Evolutionary conservation across 2,329 filamentous ascomycete genomes (phyloP).

Genomic region (Ophidiomyces ophidiicola): DNA sequence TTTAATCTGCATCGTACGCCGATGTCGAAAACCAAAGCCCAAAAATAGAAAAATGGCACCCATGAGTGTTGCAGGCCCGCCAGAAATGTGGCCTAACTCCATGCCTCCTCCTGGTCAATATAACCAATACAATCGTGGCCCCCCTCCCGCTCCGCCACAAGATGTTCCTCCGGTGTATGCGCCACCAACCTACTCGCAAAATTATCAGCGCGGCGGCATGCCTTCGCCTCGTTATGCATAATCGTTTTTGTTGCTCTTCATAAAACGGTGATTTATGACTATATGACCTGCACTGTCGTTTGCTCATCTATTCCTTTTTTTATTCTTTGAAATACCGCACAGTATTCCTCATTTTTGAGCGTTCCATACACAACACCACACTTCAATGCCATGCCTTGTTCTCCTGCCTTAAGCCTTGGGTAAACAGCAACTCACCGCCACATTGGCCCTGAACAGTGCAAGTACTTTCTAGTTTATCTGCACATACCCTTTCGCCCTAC

Average conservation of each 20-base stretch:
- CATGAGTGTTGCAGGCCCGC: conserved; percentile 9
- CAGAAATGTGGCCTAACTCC: conserved; percentile 7
- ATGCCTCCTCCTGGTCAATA: no score
- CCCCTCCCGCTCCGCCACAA: conserved; percentile 2
- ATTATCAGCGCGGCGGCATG: conserved; percentile 1
- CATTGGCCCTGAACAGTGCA: no score
- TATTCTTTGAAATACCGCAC: neutral
- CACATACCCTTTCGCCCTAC: no score
- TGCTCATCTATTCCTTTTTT: neutral
- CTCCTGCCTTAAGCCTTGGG: no score
- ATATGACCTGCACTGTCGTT: conserved; percentile 44
- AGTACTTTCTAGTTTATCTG: no score
- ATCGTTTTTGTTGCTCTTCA: neutral
- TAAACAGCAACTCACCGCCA: no score
- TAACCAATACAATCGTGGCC: conserved; percentile 6
- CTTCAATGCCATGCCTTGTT: conserved; percentile 48
- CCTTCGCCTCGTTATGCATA: conserved; percentile 8
- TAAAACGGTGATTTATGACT: no score
- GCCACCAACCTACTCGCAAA: conserved; percentile 5
- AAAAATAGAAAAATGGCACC: conserved; percentile 15
- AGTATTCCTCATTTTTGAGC: conserved; percentile 42
- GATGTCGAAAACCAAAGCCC: conserved; percentile 37
- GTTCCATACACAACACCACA: conserved; percentile 58
- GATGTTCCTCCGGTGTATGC: conserved; percentile 6
- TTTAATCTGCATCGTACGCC: conserved; percentile 52